phyloP scores from a whole-genome alignment of 441 rosid genomes.

The Eruca vesicaria region DNA sequence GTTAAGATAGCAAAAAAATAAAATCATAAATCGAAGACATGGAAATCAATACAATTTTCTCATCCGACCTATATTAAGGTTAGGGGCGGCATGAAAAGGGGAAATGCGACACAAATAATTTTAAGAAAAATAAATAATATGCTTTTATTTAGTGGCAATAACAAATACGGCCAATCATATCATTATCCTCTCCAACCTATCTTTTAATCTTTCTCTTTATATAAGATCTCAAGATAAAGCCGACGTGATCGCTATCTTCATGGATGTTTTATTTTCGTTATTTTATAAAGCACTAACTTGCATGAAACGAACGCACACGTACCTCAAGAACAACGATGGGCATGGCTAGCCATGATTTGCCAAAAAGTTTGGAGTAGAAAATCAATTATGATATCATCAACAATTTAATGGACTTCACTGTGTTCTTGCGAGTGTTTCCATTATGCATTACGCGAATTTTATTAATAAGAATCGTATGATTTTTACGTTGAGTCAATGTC shows the following conservation, averaged over 20 bases:
- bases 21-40: neutral
- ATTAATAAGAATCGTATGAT: neutral
- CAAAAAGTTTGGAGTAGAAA: constrained; percentile 27
- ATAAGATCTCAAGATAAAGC: constrained; percentile 24
- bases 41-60: neutral
- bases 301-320: constrained; percentile 17
- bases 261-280: constrained; percentile 13
- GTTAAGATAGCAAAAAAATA: neutral
- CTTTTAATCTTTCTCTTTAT: constrained; percentile 24
- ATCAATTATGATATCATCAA: constrained; percentile 12
- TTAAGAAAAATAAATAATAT: neutral
- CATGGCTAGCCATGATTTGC: constrained; percentile 30
- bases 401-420: constrained; percentile 8
- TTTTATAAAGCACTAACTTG: neutral
- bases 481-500: neutral
- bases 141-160: constrained; percentile 8
- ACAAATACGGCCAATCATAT: constrained; percentile 22
- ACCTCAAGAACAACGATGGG: constrained; percentile 15
- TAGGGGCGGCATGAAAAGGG: constrained; percentile 21
- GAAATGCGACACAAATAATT: neutral
- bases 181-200: constrained; percentile 26
- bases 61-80: neutral
- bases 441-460: neutral
- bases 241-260: constrained; percentile 35
- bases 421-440: neutral